Evolutionary conservation across 257 asterid genomes (phyloP).

Genomic region (Salvia rosmarinus): DNA sequence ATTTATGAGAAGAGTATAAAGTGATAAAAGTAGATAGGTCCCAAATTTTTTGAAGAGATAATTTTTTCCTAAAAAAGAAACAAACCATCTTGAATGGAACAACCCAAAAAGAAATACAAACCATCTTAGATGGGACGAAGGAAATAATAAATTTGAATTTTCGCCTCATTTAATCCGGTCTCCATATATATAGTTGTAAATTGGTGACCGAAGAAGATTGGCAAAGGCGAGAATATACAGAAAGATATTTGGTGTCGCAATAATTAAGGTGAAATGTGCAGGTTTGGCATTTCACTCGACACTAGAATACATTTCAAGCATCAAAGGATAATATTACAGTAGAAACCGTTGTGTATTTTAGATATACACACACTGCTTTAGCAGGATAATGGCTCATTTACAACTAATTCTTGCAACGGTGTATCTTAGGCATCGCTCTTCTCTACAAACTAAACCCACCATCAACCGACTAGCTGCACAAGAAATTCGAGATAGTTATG

Average conservation of each 20-base stretch:
- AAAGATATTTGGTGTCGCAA: not conserved
- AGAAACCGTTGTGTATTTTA: not conserved
- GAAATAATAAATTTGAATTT: too few relatives aligned
- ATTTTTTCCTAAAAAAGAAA: too few relatives aligned
- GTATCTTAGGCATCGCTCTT: conserved; percentile 2
- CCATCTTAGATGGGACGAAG: too few relatives aligned
- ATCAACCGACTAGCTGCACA: conserved; percentile 29
- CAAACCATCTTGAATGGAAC: too few relatives aligned
- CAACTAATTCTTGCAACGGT: conserved; percentile 4
- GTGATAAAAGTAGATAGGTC: too few relatives aligned
- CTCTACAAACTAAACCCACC: not conserved
- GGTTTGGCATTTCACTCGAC: not conserved
- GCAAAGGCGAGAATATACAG: not conserved
- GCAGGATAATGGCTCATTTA: not conserved
- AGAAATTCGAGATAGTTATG: not conserved
- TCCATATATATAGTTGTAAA: not conserved
- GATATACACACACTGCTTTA: not conserved
- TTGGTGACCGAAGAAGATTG: not conserved
- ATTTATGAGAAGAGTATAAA: too few relatives aligned
- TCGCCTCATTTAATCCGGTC: too few relatives aligned
- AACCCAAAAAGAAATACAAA: too few relatives aligned
- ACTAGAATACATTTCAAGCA: conserved; percentile 7
- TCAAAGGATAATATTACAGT: not conserved
- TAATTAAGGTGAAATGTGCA: not conserved
- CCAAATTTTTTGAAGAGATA: too few relatives aligned